phyloP scores from a whole-genome alignment of 495 filamentous ascomycete genomes.

The Penicillium ucsense region DNA sequence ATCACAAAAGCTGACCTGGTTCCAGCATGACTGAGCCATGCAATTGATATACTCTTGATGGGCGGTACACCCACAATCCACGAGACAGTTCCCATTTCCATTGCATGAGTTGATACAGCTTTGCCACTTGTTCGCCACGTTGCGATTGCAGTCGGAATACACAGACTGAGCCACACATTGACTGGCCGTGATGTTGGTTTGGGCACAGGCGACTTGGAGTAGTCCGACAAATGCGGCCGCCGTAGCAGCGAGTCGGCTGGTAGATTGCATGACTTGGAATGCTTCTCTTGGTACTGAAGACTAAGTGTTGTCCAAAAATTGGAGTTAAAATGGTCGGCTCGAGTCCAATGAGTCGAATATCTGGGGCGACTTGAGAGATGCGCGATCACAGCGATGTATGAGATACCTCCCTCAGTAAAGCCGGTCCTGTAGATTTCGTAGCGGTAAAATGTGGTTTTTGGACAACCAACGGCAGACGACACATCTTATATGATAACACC shows the following conservation, averaged over 20 bases:
- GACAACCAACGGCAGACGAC: no score
- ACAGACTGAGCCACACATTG: constrained; percentile 10
- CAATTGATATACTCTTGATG: constrained; percentile 25
- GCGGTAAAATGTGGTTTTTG: no score
- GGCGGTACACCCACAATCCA: constrained; percentile 18
- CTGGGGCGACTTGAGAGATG: no score
- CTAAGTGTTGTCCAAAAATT: neutral
- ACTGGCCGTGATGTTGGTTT: constrained; percentile 19
- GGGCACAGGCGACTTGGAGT: constrained; percentile 8
- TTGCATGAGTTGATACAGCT: constrained; percentile 14
- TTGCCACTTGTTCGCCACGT: constrained; percentile 16
- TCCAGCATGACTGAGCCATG: constrained; percentile 23
- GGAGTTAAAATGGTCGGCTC: no score
- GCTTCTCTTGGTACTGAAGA: neutral
- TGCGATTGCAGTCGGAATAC: constrained; percentile 13
- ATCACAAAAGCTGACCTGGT: constrained; percentile 12
- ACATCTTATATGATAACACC: no score
- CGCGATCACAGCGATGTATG: no score
- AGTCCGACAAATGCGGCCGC: constrained; percentile 9
- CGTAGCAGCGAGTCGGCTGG: constrained; percentile 7
- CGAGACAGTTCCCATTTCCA: constrained; percentile 16
- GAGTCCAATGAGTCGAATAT: no score
- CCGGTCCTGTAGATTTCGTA: no score
- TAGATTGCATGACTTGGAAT: constrained; percentile 9
- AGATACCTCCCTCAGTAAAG: no score